Base-by-base conservation (phyloP, 164 flowering plant genomes). In the Sedum album region DNA sequence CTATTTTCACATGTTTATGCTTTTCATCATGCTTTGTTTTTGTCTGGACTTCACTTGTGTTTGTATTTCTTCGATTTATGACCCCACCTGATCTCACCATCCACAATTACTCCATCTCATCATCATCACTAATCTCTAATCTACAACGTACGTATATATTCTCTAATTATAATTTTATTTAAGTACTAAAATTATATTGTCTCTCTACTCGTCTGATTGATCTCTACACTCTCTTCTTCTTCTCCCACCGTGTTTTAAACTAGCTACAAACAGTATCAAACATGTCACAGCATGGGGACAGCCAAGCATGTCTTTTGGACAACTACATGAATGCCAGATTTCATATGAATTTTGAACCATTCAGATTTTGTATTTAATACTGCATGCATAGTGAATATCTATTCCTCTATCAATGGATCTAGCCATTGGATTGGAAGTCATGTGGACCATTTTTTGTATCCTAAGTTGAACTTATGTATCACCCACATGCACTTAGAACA, bases 241-340 rank as follows among this genome's bases (percentile, higher is more conserved):
- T 48, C 53, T n/a, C 21, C 26, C 57, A 51, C 57, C 26, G 21
- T 51, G 26, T 51, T 21, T 51, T 21, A 21, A 21, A 51, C 57
- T 51, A 20, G n/a, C n/a, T 48, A 21, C 20, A 48, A n/a, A 51
- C 57, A 51, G 57, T 51, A 51, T 51, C 57, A 51, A 51, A 51
- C 57, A 51, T 51, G 25, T 21, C 57, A 51, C 26, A 51, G 57
- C 26, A 51, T 51, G 57, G 57, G 26, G 57, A 51, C 57, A 51
- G 25, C 28, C 57, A 51, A 51, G 21, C 57, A 51, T 51, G 57
- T 51, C 26, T 21, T 41, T 51, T 51, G 25, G 57, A 51, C 57
- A 5, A 21, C 57, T n/a, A 51, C 57, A 51, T n/a, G 57, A 51
- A 11, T 51, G 57, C 57, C 57, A 51, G 57, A 51, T 51, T 21